Conservation (phyloP, 768 basidiomycete genomes). For the Jaapia argillacea region DNA sequence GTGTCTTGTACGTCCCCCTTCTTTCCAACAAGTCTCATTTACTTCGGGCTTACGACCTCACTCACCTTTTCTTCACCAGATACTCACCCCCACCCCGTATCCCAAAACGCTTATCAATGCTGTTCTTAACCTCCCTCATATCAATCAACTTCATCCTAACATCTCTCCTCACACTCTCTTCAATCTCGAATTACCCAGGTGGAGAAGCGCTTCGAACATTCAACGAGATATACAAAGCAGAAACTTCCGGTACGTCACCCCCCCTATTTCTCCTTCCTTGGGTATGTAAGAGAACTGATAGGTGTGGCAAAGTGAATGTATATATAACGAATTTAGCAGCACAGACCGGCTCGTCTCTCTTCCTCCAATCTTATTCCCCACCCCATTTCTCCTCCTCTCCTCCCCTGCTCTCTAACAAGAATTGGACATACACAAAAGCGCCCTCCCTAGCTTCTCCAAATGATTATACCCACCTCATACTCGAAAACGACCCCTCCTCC, state of each 20-base stretch:
- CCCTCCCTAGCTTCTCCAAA: constrained; percentile 42
- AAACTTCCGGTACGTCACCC: constrained; percentile 18
- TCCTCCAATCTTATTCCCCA: constrained; percentile 58
- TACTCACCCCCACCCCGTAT: constrained; percentile 38
- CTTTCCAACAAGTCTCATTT: background rate
- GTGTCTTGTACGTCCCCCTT: constrained; percentile 47
- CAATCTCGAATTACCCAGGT: constrained; percentile 82
- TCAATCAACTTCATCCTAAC: constrained; percentile 44
- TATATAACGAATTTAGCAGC: constrained; percentile 81
- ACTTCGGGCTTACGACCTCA: background rate
- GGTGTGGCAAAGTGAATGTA: constrained; percentile 40
- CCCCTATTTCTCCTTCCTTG: background rate
- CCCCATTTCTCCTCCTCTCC: constrained; percentile 30
- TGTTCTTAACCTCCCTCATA: constrained; percentile 39
- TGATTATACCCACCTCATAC: constrained; percentile 54
- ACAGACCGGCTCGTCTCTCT: constrained; percentile 86
- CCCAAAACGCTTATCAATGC: constrained; percentile 30
- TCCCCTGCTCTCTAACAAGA: constrained; percentile 7
- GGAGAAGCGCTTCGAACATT: constrained; percentile 60
- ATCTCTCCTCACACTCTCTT: constrained; percentile 41
- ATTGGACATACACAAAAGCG: constrained; percentile 78
- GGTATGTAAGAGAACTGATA: constrained; percentile 1
- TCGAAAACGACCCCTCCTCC: too few species aligned
- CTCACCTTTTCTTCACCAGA: constrained; percentile 2
- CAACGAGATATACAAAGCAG: constrained; percentile 38